These are phyloP conservation scores for Mycena epipterygia DNA, from an alignment of 768 basidiomycete species.

Conservation along the genomic window DNA sequence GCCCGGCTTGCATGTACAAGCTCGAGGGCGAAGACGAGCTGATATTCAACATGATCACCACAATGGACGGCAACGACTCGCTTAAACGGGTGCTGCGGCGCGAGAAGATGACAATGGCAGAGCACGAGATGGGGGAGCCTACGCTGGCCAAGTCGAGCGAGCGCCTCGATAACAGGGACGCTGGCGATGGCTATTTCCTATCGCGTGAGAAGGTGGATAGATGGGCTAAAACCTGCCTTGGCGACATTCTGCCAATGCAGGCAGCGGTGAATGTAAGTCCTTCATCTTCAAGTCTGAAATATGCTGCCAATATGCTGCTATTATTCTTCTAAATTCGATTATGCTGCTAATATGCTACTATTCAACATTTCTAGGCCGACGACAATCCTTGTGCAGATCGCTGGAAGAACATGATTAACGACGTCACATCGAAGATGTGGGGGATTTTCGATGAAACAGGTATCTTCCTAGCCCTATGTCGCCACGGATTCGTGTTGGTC, in stretches of 20 bases:
- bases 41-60: constrained; percentile 35
- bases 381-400: too few relatives aligned
- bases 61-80: constrained; percentile 45
- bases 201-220: constrained; percentile 29
- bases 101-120: not conserved
- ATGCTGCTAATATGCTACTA: too few relatives aligned
- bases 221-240: constrained; percentile 18
- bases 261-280: not conserved
- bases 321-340: too few relatives aligned
- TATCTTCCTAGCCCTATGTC: too few relatives aligned
- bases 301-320: too few relatives aligned
- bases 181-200: constrained; percentile 19
- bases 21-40: too few relatives aligned
- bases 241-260: not conserved
- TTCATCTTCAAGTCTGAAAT: too few relatives aligned
- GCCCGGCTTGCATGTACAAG: constrained; percentile 42
- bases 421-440: too few relatives aligned
- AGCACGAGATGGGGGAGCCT: constrained; percentile 11
- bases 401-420: too few relatives aligned
- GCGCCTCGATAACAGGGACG: constrained; percentile 21
- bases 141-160: constrained; percentile 12
- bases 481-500: too few relatives aligned
- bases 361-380: too few relatives aligned
- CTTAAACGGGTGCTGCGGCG: constrained; percentile 31
- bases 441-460: too few relatives aligned